A percentile compares a stretch with the other conserved stretches of the same genome.
Evolutionary conservation across 1,284 basidiomycete species (phyloP).

Genomic region (Austroboletus novae-zelandiae): DNA sequence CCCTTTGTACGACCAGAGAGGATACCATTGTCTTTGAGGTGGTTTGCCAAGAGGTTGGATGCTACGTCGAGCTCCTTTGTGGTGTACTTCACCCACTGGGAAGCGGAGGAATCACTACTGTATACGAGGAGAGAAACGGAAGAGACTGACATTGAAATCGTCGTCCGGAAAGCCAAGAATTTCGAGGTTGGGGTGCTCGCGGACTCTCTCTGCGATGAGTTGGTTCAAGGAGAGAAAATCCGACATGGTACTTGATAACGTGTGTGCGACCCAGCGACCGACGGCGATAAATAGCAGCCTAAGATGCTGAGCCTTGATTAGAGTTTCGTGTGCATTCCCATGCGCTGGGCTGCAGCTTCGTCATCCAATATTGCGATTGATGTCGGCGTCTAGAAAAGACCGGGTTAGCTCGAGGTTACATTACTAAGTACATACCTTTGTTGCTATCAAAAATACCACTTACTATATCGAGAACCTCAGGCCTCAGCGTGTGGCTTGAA

Average conservation of each 20-base stretch:
- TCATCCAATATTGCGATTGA: too few relatives aligned
- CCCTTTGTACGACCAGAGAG: slow-evolving; percentile 25
- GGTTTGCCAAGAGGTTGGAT: slow-evolving; percentile 29
- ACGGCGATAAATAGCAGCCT: too few relatives aligned
- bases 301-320: too few relatives aligned
- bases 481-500: too few relatives aligned
- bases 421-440: too few relatives aligned
- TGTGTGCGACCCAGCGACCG: too few relatives aligned
- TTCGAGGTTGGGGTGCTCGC: slow-evolving; percentile 18
- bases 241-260: slow-evolving; percentile 10
- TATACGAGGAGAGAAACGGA: not conserved
- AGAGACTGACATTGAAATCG: slow-evolving; percentile 11
- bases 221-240: slow-evolving; percentile 27
- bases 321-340: too few relatives aligned
- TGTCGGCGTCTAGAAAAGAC: too few relatives aligned
- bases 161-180: slow-evolving; percentile 23
- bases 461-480: too few relatives aligned
- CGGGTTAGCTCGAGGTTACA: too few relatives aligned
- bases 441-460: too few relatives aligned
- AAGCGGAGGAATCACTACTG: not conserved
- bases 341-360: too few relatives aligned
- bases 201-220: slow-evolving; percentile 17
- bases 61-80: slow-evolving; percentile 22
- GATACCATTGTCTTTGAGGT: slow-evolving; percentile 19
- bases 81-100: slow-evolving; percentile 28